These are phyloP conservation scores for Calocera viscosa DNA, from an alignment of 768 basidiomycete genomes.

Conservation along the genomic window DNA sequence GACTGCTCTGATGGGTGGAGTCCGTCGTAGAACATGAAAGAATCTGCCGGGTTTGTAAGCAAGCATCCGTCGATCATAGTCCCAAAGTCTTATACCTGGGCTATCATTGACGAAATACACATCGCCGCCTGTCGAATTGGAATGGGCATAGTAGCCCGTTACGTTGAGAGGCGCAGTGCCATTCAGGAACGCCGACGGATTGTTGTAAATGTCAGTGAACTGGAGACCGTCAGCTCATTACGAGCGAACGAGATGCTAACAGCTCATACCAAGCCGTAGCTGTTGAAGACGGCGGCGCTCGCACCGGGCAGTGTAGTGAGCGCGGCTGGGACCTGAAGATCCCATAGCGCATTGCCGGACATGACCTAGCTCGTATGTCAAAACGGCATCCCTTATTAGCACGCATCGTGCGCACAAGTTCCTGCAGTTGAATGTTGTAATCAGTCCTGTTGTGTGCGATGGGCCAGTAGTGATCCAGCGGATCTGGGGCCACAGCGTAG, in stretches of 20 bases:
- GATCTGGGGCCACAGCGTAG: constrained; percentile 38
- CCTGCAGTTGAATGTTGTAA: constrained; percentile 45
- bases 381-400: background rate
- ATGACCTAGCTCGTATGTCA: background rate
- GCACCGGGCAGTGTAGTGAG: constrained; percentile 39
- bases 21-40: constrained; percentile 31
- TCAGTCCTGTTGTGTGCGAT: constrained; percentile 41
- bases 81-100: background rate
- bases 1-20: constrained; percentile 50
- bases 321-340: constrained; percentile 40
- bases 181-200: constrained; percentile 45
- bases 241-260: constrained; percentile 40
- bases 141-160: constrained; percentile 29
- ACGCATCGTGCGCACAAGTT: constrained; percentile 35
- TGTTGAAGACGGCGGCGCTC: background rate
- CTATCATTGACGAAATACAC: background rate
- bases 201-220: constrained; percentile 45
- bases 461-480: constrained; percentile 38
- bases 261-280: constrained; percentile 23
- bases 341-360: constrained; percentile 35
- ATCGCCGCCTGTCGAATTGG: background rate
- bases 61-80: background rate
- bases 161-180: constrained; percentile 51
- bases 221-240: constrained; percentile 30
- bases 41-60: background rate